phyloP scores from a whole-genome alignment of 768 basidiomycete species.

The Leccinum subgranulosum region DNA sequence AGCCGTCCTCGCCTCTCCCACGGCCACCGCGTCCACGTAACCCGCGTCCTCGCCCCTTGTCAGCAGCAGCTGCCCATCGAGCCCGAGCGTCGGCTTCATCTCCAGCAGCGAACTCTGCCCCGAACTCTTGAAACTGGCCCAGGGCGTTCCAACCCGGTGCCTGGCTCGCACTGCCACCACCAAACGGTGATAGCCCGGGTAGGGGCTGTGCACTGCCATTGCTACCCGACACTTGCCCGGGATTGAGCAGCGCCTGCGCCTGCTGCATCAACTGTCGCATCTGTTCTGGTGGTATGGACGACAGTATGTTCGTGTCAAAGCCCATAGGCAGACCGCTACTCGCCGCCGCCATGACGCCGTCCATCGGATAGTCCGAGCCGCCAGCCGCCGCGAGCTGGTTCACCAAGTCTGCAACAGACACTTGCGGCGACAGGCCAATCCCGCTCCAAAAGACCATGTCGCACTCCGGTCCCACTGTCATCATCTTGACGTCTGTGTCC shows the following conservation, averaged over 20 bases:
- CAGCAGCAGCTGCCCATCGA: conserved; percentile 40
- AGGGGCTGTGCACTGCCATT: conserved; percentile 28
- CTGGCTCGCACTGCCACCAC: conserved; percentile 33
- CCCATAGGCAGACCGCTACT: conserved; percentile 32
- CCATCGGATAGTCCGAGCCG: conserved; percentile 39
- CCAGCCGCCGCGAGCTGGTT: conserved; percentile 56
- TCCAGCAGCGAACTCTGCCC: conserved; percentile 45
- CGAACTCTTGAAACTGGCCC: conserved; percentile 44
- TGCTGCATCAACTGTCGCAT: conserved; percentile 59
- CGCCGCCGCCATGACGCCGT: conserved; percentile 26
- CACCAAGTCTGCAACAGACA: conserved; percentile 69
- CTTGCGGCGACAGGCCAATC: conserved; percentile 22
- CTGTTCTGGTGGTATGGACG: conserved; percentile 53
- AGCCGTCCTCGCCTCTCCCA: conserved; percentile 52
- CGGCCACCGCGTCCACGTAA: conserved; percentile 59
- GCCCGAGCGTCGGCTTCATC: conserved; percentile 43
- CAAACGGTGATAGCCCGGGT: conserved; percentile 26
- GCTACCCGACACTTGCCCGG: conserved; percentile 26
- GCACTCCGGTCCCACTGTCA: conserved; percentile 69
- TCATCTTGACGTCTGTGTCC: conserved; percentile 56
- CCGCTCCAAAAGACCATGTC: conserved; percentile 65
- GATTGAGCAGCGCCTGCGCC: conserved; percentile 33
- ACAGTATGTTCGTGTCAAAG: conserved; percentile 41
- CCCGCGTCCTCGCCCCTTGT: conserved; percentile 52
- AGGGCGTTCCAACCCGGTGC: conserved; percentile 36